A percentile compares a stretch with the other conserved stretches of the same genome.
These are phyloP conservation scores for Daphne laureola DNA, from an alignment of 441 rosid genomes.

Conservation along the genomic window DNA sequence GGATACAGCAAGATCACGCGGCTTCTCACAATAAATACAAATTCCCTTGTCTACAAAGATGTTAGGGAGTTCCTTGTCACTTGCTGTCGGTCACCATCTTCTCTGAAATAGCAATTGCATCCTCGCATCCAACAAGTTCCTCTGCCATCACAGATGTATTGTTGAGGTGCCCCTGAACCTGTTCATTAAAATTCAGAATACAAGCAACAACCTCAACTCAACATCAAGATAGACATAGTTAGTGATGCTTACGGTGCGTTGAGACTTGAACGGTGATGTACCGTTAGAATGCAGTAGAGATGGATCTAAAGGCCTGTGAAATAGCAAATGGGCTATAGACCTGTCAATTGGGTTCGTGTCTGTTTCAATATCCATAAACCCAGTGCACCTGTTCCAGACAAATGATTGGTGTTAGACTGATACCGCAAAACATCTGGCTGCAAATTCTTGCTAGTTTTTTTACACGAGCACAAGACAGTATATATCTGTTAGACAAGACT, in stretches of 20 bases:
- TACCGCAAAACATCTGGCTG: too few relatives aligned
- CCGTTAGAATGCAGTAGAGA: constrained; percentile 31
- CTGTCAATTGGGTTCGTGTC: constrained; percentile 91
- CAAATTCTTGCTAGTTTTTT: neutral
- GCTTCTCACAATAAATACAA: constrained; percentile 9
- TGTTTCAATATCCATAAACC: constrained; percentile 69
- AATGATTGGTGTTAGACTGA: neutral
- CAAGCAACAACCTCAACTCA: constrained; percentile 11
- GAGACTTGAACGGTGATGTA: constrained; percentile 34
- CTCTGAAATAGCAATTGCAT: constrained; percentile 21
- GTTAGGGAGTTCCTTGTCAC: constrained; percentile 7
- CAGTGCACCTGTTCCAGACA: constrained; percentile 43
- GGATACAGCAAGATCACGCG: constrained; percentile 15
- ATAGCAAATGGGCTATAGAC: constrained; percentile 78
- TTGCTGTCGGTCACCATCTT: constrained; percentile 23
- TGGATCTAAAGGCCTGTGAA: constrained; percentile 72
- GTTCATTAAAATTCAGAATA: constrained; percentile 14
- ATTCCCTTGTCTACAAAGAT: constrained; percentile 6
- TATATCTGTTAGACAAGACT: neutral
- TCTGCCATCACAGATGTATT: constrained; percentile 34
- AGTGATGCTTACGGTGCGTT: constrained; percentile 33
- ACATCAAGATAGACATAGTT: neutral
- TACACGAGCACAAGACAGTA: neutral
- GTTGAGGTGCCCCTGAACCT: constrained; percentile 40
- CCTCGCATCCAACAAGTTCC: constrained; percentile 27